A percentile compares a stretch with the other conserved stretches of the same genome.
These are phyloP conservation scores for Lipomyces spencermartinsiae DNA, from an alignment of 805 yeast species.

Conservation along the genomic window DNA sequence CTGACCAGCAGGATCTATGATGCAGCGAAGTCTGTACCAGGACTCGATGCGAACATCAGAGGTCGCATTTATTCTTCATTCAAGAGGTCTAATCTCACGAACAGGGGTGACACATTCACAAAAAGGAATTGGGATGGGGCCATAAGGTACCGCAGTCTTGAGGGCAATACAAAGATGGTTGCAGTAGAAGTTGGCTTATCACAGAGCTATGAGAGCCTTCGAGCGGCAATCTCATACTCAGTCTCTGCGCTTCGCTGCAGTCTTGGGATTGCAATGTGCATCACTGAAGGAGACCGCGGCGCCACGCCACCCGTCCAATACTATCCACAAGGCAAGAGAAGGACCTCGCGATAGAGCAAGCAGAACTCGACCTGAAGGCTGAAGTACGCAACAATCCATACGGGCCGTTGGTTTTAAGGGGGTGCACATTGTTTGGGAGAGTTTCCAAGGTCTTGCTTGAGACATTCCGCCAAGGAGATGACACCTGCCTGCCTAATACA, in stretches of 20 bases:
- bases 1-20: not conserved
- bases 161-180: not conserved
- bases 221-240: conserved; percentile 2
- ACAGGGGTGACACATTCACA: not conserved
- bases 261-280: not conserved
- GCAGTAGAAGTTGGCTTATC: not conserved
- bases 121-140: conserved; percentile 1
- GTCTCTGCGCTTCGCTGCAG: not conserved
- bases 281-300: not conserved
- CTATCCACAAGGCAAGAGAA: not conserved
- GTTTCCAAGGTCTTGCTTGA: not conserved
- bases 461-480: not conserved
- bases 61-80: not conserved
- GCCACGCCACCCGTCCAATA: not conserved
- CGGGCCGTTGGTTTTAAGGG: not conserved
- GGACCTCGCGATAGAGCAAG: not conserved
- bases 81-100: not conserved
- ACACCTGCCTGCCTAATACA: not conserved
- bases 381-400: not conserved
- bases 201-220: not conserved
- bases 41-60: not conserved
- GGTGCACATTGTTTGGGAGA: not conserved
- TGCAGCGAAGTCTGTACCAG: not conserved
- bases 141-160: not conserved
- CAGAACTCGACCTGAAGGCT: not conserved